Base-by-base conservation (phyloP, 2,329 filamentous ascomycete species). In the Triangularia setosa region DNA sequence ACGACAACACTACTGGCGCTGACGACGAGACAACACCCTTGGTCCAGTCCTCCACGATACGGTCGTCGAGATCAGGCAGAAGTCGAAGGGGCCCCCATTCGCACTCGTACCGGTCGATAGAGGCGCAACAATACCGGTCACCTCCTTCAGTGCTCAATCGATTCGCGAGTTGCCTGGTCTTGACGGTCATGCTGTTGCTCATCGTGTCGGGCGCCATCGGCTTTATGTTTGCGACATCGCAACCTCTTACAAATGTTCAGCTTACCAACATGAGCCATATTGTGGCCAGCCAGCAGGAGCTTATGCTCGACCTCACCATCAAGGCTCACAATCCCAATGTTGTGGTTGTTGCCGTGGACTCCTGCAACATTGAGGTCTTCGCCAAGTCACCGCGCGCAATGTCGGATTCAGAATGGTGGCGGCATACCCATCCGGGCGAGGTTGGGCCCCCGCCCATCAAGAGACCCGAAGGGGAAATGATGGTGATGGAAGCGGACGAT, bases 231-330 rank as follows among this genome's bases (percentile, higher is more conserved):
- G 91, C 93, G 55, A 94, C 93, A 21, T 96, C 93, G 28, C 93
- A 96, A 73, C 91, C 93, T 6, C 84, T 99, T 57, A 85, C 87
- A 25, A 87, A 91, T 68, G 90, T 98, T 64, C 83, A 90, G 68
- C 86, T 98, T 54, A 81, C 90, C 1, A 88, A 89, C 68, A 92
- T 99, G 69, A 87, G 90, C 71, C 96, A 97, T 69, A 92, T 99
- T 24, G 84, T 98, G 58, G 93, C 93, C 2, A 97, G 92, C 71
- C 92, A 97, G 75, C 92, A 97, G 75, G 93, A 98, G 75, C 84
- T 99, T 52, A 97, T 99, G 87, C 85, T 98, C 72, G 94, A 99
- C 75, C 79, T 99, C 58, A 87, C 91, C 21, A 92, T 99, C 65
- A 87, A 87, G 69, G 95, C 94, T 0, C 83, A 94, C 71, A 99